phyloP scores from a whole-genome alignment of 2,329 filamentous ascomycete genomes.

The Ophiostoma tasmaniense region DNA sequence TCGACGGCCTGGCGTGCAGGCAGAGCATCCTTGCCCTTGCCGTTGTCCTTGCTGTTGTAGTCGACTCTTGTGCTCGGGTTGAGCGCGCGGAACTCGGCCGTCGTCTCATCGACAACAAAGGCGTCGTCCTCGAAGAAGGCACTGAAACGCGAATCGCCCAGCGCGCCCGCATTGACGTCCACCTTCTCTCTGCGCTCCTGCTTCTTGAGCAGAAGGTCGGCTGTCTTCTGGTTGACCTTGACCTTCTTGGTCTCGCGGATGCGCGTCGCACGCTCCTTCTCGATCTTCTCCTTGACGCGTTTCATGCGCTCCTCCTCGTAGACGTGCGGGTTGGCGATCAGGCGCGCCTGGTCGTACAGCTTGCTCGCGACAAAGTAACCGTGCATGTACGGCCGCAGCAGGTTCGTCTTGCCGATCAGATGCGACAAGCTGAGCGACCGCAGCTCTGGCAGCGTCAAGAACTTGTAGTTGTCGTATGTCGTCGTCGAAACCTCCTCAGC shows the following conservation, averaged over 20 bases:
- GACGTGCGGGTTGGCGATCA: constrained; percentile 89
- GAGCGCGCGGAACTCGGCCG: constrained; percentile 74
- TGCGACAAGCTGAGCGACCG: constrained; percentile 79
- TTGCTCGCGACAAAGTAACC: constrained; percentile 96
- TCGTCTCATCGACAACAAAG: constrained; percentile 84
- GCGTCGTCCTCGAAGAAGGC: constrained; percentile 88
- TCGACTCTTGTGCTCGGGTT: constrained; percentile 73
- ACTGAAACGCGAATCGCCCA: constrained; percentile 80
- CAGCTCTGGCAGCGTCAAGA: constrained; percentile 81
- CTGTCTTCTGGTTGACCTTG: constrained; percentile 84
- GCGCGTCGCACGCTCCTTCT: constrained; percentile 90
- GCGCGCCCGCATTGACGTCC: constrained; percentile 55
- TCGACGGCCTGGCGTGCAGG: constrained; percentile 34
- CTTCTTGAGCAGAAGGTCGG: constrained; percentile 62
- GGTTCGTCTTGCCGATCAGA: constrained; percentile 78
- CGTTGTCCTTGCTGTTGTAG: constrained; percentile 26
- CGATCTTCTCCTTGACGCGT: constrained; percentile 87
- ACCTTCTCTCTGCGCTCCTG: constrained; percentile 52
- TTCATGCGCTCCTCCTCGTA: constrained; percentile 90
- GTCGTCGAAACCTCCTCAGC: constrained; percentile 70
- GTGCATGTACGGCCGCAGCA: constrained; percentile 95
- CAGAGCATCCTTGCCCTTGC: constrained; percentile 39
- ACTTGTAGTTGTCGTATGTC: constrained; percentile 99
- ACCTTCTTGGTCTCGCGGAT: constrained; percentile 94
- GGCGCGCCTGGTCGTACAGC: constrained; percentile 84